Percentiles rank a stretch among this genome's conserved stretches.
These are phyloP conservation scores for Backusella psychrophila DNA, from an alignment of 192 early-diverging fungal species.

Conservation along the genomic window DNA sequence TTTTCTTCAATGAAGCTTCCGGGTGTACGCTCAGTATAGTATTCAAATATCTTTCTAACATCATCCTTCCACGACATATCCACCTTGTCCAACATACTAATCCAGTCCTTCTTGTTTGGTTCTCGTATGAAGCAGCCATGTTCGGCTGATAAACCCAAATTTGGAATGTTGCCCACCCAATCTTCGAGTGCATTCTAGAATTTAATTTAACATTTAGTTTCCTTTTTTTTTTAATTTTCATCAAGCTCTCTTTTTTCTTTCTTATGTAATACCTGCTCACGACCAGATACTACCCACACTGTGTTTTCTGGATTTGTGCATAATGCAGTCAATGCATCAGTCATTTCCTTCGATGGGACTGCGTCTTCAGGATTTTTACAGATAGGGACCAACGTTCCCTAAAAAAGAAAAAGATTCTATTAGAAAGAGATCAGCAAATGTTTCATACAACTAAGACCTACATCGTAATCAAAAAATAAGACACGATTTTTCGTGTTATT, in stretches of 20 bases:
- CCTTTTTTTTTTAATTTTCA: not conserved
- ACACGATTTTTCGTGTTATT: slow-evolving; percentile 64
- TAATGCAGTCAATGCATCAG: slow-evolving; percentile 63
- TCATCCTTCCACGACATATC: slow-evolving; percentile 94
- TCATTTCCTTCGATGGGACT: slow-evolving; percentile 79
- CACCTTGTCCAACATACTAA: slow-evolving; percentile 63
- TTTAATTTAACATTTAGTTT: not conserved
- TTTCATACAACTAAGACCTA: slow-evolving; percentile 28
- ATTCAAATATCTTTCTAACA: slow-evolving; percentile 90
- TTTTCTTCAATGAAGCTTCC: slow-evolving; percentile 94
- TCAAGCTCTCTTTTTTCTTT: not conserved
- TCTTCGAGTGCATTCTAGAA: slow-evolving; percentile 63
- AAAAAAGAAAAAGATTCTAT: not conserved
- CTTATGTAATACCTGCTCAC: slow-evolving; percentile 61
- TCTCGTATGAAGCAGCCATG: slow-evolving; percentile 94
- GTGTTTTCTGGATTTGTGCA: slow-evolving; percentile 74
- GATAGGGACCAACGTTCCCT: slow-evolving; percentile 96
- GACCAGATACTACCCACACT: slow-evolving; percentile 90
- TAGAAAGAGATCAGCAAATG: not conserved
- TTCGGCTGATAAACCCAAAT: slow-evolving; percentile 87
- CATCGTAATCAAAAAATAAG: slow-evolving; percentile 95
- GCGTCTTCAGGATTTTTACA: slow-evolving; percentile 87
- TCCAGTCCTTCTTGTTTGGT: slow-evolving; percentile 70
- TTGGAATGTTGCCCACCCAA: slow-evolving; percentile 81
- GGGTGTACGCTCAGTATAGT: slow-evolving; percentile 93